A percentile compares a stretch with the other conserved stretches of the same genome.
phyloP scores from a whole-genome alignment of 2,329 filamentous ascomycete species.

The Arachnomyces sp. region DNA sequence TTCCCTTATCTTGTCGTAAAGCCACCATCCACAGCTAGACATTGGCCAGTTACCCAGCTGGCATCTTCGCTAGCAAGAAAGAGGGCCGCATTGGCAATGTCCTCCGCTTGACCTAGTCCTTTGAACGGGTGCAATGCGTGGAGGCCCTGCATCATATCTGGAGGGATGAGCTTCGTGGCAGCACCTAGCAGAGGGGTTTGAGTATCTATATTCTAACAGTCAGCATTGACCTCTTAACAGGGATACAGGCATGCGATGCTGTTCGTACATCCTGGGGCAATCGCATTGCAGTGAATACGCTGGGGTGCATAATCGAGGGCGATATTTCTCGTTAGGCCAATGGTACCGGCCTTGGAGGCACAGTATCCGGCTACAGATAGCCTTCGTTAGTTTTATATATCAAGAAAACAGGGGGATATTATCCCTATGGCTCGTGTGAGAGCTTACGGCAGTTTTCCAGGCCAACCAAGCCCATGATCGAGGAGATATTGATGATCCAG shows the following conservation, averaged over 20 bases:
- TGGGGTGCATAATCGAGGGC: neutral
- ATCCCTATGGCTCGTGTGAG: too few species aligned
- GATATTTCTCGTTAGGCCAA: too few species aligned
- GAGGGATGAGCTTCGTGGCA: slow-evolving; percentile 11
- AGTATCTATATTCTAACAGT: neutral
- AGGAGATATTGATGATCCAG: slow-evolving; percentile 30
- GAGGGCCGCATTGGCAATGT: slow-evolving; percentile 34
- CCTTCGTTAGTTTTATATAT: too few species aligned
- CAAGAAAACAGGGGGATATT: too few species aligned
- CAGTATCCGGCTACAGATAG: too few species aligned
- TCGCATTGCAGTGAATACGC: slow-evolving; percentile 40
- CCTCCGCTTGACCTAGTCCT: slow-evolving; percentile 22
- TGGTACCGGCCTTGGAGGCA: too few species aligned
- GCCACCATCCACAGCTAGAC: slow-evolving; percentile 40
- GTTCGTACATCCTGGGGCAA: slow-evolving; percentile 43
- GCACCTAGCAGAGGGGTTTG: slow-evolving; percentile 1
- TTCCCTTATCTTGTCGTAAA: slow-evolving; percentile 21
- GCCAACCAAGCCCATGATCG: slow-evolving; percentile 27
- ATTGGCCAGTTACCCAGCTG: slow-evolving; percentile 37
- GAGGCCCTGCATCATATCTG: slow-evolving; percentile 10
- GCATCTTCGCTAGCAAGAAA: slow-evolving; percentile 42
- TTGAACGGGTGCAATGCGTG: slow-evolving; percentile 21
- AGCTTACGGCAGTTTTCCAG: slow-evolving; percentile 41
- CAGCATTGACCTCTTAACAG: slow-evolving; percentile 7
- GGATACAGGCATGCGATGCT: slow-evolving; percentile 15